phyloP scores from a whole-genome alignment of 2,329 filamentous ascomycete genomes.

The Fonsecaea multimorphosa region DNA sequence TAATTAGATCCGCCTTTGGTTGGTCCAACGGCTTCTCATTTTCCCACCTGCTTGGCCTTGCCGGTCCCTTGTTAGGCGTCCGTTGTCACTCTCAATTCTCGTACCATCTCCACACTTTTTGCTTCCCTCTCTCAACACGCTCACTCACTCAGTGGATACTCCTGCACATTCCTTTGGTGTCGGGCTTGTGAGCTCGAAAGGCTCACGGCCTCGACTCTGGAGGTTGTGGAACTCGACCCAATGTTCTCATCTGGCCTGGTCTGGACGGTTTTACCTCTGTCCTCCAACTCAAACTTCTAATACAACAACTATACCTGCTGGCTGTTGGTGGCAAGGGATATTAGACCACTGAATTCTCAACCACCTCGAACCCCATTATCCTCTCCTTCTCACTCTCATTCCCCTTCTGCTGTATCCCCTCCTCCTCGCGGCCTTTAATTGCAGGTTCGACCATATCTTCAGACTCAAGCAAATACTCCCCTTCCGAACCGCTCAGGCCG shows the following conservation, averaged over 20 bases:
- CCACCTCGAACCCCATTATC: neutral
- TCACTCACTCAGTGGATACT: neutral
- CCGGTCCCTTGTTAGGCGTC: neutral
- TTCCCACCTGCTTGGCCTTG: neutral
- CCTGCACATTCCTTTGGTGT: neutral
- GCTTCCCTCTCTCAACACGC: neutral
- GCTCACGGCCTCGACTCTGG: neutral
- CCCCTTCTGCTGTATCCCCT: neutral
- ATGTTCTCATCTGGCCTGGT: neutral
- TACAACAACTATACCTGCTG: neutral
- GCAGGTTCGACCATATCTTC: neutral
- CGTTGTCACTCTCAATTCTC: neutral
- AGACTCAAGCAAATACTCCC: neutral
- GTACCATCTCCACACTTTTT: neutral
- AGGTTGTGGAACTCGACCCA: neutral
- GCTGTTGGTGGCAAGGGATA: neutral
- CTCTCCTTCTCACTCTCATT: constrained; percentile 3
- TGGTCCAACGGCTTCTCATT: too few relatives aligned
- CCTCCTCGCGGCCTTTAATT: neutral
- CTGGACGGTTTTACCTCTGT: neutral
- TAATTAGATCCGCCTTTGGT: too few relatives aligned
- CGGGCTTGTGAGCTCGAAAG: neutral
- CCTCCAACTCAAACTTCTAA: neutral
- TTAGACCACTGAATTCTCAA: neutral
- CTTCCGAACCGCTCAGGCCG: neutral